Percentiles rank a stretch among this genome's conserved stretches.
These are phyloP conservation scores for Smittium culicis DNA, from an alignment of 371 early-diverging fungal species.

Conservation along the genomic window DNA sequence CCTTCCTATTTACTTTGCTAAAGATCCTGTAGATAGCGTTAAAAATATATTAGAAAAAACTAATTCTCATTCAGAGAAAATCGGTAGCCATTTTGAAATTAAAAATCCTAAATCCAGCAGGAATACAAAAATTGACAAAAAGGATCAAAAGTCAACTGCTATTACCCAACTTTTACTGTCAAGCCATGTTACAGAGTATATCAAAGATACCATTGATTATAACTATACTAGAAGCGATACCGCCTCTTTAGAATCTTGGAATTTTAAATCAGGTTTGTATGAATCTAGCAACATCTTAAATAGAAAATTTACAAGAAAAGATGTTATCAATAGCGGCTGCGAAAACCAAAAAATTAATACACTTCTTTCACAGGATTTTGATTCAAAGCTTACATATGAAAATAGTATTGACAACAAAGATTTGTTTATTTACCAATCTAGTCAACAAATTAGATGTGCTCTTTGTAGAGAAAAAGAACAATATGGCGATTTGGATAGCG, in stretches of 20 bases:
- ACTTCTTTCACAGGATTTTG: not conserved
- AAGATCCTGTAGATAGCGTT: conserved; percentile 38
- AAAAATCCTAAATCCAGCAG: conserved; percentile 11
- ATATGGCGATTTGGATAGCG: not conserved
- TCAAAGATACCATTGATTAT: conserved; percentile 21
- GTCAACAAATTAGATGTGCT: conserved; percentile 18
- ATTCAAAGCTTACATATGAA: not conserved
- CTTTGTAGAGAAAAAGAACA: conserved; percentile 25
- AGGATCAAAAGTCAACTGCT: conserved; percentile 5
- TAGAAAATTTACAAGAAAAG: not conserved
- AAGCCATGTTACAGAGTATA: conserved; percentile 17
- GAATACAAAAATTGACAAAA: not conserved
- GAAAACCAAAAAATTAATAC: not conserved
- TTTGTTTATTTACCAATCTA: not conserved
- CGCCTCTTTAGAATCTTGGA: not conserved
- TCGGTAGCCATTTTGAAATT: not conserved
- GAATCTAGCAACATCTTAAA: not conserved
- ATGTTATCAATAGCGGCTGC: not conserved
- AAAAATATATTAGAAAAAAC: conserved; percentile 18
- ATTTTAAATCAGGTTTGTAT: not conserved
- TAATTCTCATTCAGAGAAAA: conserved; percentile 2
- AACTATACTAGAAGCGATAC: conserved; percentile 3
- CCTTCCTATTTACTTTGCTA: conserved; percentile 60
- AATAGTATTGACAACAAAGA: not conserved
- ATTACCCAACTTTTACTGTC: conserved; percentile 17